Base-by-base conservation (phyloP, 1,284 basidiomycete species). In the Ustilago lituana region DNA sequence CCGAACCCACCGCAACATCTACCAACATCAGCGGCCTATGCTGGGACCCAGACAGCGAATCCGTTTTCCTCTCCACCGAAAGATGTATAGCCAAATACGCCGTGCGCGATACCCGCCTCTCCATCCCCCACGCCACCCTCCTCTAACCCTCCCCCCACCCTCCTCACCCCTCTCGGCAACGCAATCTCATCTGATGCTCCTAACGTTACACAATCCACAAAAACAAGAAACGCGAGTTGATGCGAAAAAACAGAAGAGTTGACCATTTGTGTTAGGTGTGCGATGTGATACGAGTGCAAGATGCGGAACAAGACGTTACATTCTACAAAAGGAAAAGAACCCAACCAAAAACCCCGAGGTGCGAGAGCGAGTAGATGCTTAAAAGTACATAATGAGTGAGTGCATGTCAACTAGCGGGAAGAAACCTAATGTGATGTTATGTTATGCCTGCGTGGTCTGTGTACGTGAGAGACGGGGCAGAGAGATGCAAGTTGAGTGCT, bases 1-100 rank as follows among this genome's bases (percentile, higher is more conserved):
- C n/a, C n/a, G n/a, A n/a, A n/a, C n/a, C n/a, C n/a, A n/a, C n/a
- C n/a, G n/a, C 19, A 44, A 27, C 35, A n/a, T 54, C 55, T 12
- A 40, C 45, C 31, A 73, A 76, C 43, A 61, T 76, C 31, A 52
- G 63, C 17, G 76, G 76, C 1, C 33, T 77, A 2, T 72, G 71
- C 11, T 77, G 73, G 74, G 71, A 74, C 45, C 58, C 71, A 2
- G 60, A 70, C n/a, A 39, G 35, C 1, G 74, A 76, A 35, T 36
- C 41, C 24, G 12, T 77, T 32, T 77, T 64, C 39, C 43, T 70
- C 15, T 58, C 67, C 0, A 77, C 70, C 5, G 64, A 71, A 31
- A 39, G 58, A 6, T 35, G 65, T 4, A 43, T 76, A 5, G 70
- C 73, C 0, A 55, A 61, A 10, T 76, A 74, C 45, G 41, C 40